Evolutionary conservation across 2,329 filamentous ascomycete species (phyloP).

Genomic region (Beauveria bassiana): DNA sequence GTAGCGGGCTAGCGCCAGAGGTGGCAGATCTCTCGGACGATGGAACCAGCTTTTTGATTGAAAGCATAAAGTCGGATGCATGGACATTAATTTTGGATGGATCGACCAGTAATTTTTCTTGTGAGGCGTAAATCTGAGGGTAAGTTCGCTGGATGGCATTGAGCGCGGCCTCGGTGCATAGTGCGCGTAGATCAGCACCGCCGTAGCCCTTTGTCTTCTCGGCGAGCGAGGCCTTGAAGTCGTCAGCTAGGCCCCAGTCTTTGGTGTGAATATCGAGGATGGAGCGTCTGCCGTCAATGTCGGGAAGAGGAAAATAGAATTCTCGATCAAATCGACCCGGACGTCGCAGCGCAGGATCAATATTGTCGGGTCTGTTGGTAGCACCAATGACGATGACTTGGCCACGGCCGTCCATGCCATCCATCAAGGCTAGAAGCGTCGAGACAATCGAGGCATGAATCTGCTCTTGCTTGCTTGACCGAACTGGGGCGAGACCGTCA

Average conservation of each 20-base stretch:
- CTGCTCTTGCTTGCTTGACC: constrained; percentile 97
- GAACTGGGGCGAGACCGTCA: constrained; percentile 88
- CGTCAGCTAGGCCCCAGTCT: constrained; percentile 75
- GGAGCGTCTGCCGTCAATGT: constrained; percentile 67
- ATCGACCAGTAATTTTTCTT: constrained; percentile 84
- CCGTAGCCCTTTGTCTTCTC: constrained; percentile 93
- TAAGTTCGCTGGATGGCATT: constrained; percentile 95
- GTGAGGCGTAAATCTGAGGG: constrained; percentile 89
- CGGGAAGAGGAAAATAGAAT: constrained; percentile 94
- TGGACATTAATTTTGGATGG: constrained; percentile 76
- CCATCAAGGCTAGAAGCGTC: constrained; percentile 88
- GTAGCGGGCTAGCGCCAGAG: constrained; percentile 74
- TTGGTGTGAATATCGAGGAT: constrained; percentile 95
- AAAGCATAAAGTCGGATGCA: constrained; percentile 94
- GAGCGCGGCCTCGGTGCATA: constrained; percentile 91
- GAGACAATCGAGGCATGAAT: constrained; percentile 97
- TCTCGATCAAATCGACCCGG: constrained; percentile 95
- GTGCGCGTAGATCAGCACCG: constrained; percentile 84
- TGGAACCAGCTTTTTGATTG: constrained; percentile 90
- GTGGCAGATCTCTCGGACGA: constrained; percentile 87
- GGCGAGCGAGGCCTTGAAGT: constrained; percentile 77
- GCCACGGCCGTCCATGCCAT: constrained; percentile 95
- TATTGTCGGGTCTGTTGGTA: constrained; percentile 94
- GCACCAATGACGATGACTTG: constrained; percentile 98
- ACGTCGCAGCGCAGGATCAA: constrained; percentile 88